These are phyloP conservation scores for Aspergillus sp. DNA, from an alignment of 2,329 filamentous ascomycete genomes.

Conservation along the genomic window DNA sequence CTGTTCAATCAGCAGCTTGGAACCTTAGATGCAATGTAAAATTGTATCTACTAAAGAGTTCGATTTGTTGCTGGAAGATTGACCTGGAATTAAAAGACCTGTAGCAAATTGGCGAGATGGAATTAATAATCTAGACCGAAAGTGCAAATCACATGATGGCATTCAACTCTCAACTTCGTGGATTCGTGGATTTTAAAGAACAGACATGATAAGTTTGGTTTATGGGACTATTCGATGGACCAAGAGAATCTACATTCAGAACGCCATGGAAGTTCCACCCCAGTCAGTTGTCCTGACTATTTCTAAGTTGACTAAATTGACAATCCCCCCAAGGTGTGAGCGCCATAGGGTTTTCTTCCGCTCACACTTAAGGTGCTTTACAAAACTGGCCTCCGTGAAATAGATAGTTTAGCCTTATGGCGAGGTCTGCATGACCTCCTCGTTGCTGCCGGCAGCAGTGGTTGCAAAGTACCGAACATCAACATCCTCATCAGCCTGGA, in stretches of 20 bases:
- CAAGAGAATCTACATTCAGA: conserved; percentile 38
- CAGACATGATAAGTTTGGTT: conserved; percentile 12
- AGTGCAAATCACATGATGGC: conserved; percentile 8
- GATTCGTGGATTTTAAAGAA: neutral
- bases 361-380: conserved; percentile 16
- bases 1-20: neutral
- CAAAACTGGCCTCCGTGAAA: conserved; percentile 7
- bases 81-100: too few species aligned
- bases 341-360: conserved; percentile 19
- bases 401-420: conserved; percentile 31
- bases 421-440: conserved; percentile 57
- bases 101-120: neutral
- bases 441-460: conserved; percentile 66
- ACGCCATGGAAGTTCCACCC: conserved; percentile 38
- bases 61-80: too few species aligned
- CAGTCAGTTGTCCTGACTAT: conserved; percentile 35
- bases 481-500: conserved; percentile 96
- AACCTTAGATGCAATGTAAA: neutral
- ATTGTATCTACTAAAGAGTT: neutral
- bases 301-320: conserved; percentile 36
- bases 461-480: conserved; percentile 98
- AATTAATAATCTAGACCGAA: conserved; percentile 4
- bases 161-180: neutral
- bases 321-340: conserved; percentile 23
- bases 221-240: conserved; percentile 25